phyloP scores from a whole-genome alignment of 2,329 filamentous ascomycete genomes.

The Neospermospora avenae region DNA sequence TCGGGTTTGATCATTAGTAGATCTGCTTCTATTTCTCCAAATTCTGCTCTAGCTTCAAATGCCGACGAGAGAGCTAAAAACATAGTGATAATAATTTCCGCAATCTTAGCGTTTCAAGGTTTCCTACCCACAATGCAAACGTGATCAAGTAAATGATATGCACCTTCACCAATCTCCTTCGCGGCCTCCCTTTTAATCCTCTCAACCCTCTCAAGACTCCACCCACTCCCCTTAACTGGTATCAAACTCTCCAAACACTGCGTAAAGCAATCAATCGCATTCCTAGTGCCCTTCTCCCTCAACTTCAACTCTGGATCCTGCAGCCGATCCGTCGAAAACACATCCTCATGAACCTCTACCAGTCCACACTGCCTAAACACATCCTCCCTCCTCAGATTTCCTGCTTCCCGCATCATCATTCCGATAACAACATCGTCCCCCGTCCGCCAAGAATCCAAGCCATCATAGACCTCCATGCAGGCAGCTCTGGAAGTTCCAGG shows the following conservation, averaged over 20 bases:
- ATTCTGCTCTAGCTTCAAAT: too few species aligned
- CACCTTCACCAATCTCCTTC: constrained; percentile 9
- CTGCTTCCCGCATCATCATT: constrained; percentile 9
- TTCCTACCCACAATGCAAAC: constrained; percentile 14
- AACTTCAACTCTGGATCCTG: not conserved
- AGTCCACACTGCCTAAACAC: not conserved
- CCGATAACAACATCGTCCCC: constrained; percentile 15
- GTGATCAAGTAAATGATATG: constrained; percentile 17
- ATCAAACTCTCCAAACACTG: constrained; percentile 6
- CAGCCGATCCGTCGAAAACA: constrained; percentile 16
- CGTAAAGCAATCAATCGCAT: constrained; percentile 10
- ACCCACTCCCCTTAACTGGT: not conserved
- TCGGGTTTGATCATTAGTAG: too few species aligned
- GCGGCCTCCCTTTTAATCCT: not conserved
- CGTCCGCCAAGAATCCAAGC: not conserved
- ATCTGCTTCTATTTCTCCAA: too few species aligned
- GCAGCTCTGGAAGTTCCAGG: constrained; percentile 7
- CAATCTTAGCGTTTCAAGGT: too few species aligned
- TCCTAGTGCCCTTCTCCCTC: constrained; percentile 11
- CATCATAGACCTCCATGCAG: constrained; percentile 15
- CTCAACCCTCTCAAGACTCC: constrained; percentile 15
- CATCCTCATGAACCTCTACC: constrained; percentile 15
- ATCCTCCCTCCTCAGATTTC: constrained; percentile 11
- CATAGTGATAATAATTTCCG: too few species aligned
- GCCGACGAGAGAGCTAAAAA: too few species aligned